A percentile compares a stretch with the other conserved stretches of the same genome.
These are phyloP conservation scores for Theileria luwenshuni DNA, from an alignment of 169 alveolate species.

Conservation along the genomic window DNA sequence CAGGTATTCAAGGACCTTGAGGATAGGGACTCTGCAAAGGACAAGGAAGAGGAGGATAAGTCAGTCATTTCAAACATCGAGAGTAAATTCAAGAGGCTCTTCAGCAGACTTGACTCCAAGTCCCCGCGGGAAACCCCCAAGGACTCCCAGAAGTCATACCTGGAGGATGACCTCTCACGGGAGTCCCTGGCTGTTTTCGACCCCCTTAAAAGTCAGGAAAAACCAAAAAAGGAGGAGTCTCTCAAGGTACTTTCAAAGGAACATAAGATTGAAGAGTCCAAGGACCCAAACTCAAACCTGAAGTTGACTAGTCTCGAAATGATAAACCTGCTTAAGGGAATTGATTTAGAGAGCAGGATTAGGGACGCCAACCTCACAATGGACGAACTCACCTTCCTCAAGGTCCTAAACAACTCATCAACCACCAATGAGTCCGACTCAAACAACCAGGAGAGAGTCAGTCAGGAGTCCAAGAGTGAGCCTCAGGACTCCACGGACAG, in stretches of 20 bases:
- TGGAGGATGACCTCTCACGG: background rate
- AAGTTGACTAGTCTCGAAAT: background rate
- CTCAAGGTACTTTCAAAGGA: background rate
- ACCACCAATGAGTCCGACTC: background rate
- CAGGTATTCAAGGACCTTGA: background rate
- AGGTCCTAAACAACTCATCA: slow-evolving; percentile 1
- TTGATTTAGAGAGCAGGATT: background rate
- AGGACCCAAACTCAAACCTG: background rate
- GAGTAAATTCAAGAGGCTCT: slow-evolving; percentile 32
- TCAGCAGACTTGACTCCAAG: slow-evolving; percentile 22
- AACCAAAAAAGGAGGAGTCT: background rate
- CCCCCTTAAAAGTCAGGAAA: background rate
- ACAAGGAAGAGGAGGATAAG: background rate
- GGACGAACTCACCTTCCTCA: slow-evolving; percentile 17
- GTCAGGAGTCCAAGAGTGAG: background rate
- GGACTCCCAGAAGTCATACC: background rate
- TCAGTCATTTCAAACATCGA: slow-evolving; percentile 20
- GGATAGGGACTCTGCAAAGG: background rate
- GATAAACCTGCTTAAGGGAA: slow-evolving; percentile 9
- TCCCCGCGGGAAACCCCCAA: background rate
- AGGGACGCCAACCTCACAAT: slow-evolving; percentile 22
- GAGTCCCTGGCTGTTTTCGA: background rate
- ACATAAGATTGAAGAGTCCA: no score
- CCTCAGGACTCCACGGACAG: background rate
- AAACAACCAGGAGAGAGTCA: background rate